phyloP scores from a whole-genome alignment of 139 green algal species.

The Tetraselmis striata region DNA sequence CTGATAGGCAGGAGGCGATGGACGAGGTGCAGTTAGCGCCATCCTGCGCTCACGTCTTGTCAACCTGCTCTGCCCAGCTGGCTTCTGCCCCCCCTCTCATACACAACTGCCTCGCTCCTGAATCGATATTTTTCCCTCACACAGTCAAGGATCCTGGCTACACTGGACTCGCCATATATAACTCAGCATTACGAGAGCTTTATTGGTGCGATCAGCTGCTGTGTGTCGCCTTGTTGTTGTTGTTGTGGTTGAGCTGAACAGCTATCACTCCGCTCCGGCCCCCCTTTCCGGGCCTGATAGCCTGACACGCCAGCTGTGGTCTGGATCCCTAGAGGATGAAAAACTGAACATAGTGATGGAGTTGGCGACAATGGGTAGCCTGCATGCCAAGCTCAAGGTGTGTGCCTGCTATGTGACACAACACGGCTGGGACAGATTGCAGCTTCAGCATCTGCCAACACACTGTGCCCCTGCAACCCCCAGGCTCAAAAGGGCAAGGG shows the following conservation, averaged over 20 bases:
- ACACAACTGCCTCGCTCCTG: too few species aligned
- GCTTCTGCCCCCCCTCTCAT: too few species aligned
- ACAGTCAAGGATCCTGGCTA: slow-evolving; percentile 45
- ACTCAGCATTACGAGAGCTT: slow-evolving; percentile 56
- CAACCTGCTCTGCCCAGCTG: too few species aligned
- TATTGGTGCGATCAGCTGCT: slow-evolving; percentile 42
- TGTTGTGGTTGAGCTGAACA: neutral
- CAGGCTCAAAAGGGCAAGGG: slow-evolving; percentile 20
- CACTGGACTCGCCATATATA: slow-evolving; percentile 51
- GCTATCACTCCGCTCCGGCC: too few species aligned
- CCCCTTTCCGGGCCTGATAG: neutral
- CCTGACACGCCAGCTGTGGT: neutral
- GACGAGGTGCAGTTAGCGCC: slow-evolving; percentile 66
- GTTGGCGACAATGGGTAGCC: slow-evolving; percentile 47
- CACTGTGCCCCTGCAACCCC: neutral
- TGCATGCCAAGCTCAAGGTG: slow-evolving; percentile 43
- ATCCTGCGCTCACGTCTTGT: too few species aligned
- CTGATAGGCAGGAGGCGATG: slow-evolving; percentile 52
- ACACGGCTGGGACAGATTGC: too few species aligned
- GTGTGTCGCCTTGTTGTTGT: neutral
- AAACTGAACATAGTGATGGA: slow-evolving; percentile 75
- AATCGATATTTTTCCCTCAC: neutral
- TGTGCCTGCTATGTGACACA: neutral
- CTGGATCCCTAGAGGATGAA: slow-evolving; percentile 19
- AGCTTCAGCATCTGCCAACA: neutral